These are phyloP conservation scores for Penicillium salamii DNA, from an alignment of 495 filamentous ascomycete species.

Conservation along the genomic window DNA sequence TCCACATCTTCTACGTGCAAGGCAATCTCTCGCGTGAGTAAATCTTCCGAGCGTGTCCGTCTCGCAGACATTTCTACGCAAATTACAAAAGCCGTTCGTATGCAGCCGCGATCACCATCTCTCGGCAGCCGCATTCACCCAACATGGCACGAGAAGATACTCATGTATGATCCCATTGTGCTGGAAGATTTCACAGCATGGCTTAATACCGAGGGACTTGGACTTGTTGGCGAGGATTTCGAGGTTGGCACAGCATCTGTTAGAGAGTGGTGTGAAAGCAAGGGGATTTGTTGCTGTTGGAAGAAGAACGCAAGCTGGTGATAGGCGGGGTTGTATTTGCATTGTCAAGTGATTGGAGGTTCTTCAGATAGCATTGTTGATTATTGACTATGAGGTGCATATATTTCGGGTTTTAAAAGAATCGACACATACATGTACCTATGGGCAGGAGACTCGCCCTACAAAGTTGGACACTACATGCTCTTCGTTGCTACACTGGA, in stretches of 20 bases:
- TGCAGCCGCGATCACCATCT: constrained; percentile 39
- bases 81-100: constrained; percentile 66
- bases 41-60: constrained; percentile 4
- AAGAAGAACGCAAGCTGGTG: constrained; percentile 24
- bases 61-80: constrained; percentile 49
- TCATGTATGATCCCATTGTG: constrained; percentile 90
- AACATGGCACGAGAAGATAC: constrained; percentile 86
- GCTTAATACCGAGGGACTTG: constrained; percentile 73
- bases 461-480: no score
- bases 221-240: constrained; percentile 57
- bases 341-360: not conserved
- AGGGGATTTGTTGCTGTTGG: constrained; percentile 69
- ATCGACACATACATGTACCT: not conserved
- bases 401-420: not conserved
- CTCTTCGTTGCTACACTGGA: no score
- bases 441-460: no score
- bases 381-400: not conserved
- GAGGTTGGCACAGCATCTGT: constrained; percentile 59
- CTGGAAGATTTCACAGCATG: constrained; percentile 82
- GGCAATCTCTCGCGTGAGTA: not conserved
- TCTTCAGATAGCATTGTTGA: not conserved
- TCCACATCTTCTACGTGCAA: not conserved
- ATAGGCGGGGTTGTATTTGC: not conserved
- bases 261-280: constrained; percentile 83
- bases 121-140: constrained; percentile 25